phyloP scores from a whole-genome alignment of 2,329 filamentous ascomycete genomes.

The Fusarium virguliforme region DNA sequence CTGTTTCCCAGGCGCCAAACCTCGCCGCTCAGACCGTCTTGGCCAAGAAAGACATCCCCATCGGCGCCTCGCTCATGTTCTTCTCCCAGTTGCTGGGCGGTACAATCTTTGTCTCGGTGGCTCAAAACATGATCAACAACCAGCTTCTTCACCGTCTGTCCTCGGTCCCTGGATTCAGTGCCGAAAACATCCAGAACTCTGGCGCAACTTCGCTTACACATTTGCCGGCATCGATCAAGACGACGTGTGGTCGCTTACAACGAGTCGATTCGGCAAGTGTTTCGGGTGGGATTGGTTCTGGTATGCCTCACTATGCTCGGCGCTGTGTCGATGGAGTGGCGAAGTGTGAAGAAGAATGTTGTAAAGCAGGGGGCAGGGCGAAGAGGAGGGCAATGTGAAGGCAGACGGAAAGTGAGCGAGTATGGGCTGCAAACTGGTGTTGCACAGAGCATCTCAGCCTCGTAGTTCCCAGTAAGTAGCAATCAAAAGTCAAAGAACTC shows the following conservation, averaged over 20 bases:
- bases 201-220: slow-evolving; percentile 32
- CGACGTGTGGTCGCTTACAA: slow-evolving; percentile 66
- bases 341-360: slow-evolving; percentile 40
- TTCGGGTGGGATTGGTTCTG: slow-evolving; percentile 69
- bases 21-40: slow-evolving; percentile 65
- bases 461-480: not conserved
- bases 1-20: slow-evolving; percentile 62
- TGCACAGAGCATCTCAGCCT: not conserved
- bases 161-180: slow-evolving; percentile 17
- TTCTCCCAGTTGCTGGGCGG: slow-evolving; percentile 64
- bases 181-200: slow-evolving; percentile 14
- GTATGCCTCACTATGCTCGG: slow-evolving; percentile 66
- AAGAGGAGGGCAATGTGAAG: not conserved
- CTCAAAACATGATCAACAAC: slow-evolving; percentile 68
- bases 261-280: slow-evolving; percentile 66
- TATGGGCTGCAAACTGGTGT: not conserved
- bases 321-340: slow-evolving; percentile 71
- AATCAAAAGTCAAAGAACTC: not conserved
- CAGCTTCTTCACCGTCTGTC: slow-evolving; percentile 52
- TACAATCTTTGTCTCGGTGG: slow-evolving; percentile 67
- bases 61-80: slow-evolving; percentile 63
- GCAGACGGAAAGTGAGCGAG: not conserved
- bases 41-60: slow-evolving; percentile 60
- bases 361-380: not conserved
- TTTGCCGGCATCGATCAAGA: slow-evolving; percentile 20